Conservation (phyloP, 768 basidiomycete species). For the Pleurotus tuber-regium region DNA sequence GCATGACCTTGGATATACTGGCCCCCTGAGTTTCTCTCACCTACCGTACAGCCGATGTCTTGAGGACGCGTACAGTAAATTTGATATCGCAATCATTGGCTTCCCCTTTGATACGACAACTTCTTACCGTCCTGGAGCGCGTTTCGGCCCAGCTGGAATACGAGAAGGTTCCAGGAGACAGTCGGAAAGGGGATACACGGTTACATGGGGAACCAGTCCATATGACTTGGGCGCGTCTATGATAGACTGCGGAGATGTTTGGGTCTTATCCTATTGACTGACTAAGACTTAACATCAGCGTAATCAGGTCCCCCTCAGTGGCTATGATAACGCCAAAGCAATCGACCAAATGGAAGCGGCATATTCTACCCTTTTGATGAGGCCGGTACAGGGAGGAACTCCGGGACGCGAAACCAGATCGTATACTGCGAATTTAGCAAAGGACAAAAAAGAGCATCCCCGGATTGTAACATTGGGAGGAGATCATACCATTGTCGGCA, state of each 20-base stretch:
- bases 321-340: slow-evolving; percentile 62
- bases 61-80: slow-evolving; percentile 36
- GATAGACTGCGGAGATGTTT: slow-evolving; percentile 69
- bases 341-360: slow-evolving; percentile 69
- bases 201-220: slow-evolving; percentile 54
- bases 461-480: slow-evolving; percentile 62
- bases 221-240: slow-evolving; percentile 42
- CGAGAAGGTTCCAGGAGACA: slow-evolving; percentile 58
- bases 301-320: slow-evolving; percentile 27
- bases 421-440: slow-evolving; percentile 30
- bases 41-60: slow-evolving; percentile 56
- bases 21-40: slow-evolving; percentile 55
- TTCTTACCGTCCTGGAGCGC: slow-evolving; percentile 47
- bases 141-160: slow-evolving; percentile 68
- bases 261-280: neutral
- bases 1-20: slow-evolving; percentile 14
- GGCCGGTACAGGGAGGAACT: slow-evolving; percentile 30
- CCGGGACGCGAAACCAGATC: slow-evolving; percentile 5
- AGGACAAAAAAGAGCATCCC: slow-evolving; percentile 56
- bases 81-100: slow-evolving; percentile 65
- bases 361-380: slow-evolving; percentile 56
- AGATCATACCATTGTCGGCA: slow-evolving; percentile 60
- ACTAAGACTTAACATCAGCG: too few species aligned
- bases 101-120: slow-evolving; percentile 61
- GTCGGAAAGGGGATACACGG: slow-evolving; percentile 42